These are phyloP conservation scores for Teunomyces tritomae DNA, from an alignment of 805 yeast genomes.

Conservation along the genomic window DNA sequence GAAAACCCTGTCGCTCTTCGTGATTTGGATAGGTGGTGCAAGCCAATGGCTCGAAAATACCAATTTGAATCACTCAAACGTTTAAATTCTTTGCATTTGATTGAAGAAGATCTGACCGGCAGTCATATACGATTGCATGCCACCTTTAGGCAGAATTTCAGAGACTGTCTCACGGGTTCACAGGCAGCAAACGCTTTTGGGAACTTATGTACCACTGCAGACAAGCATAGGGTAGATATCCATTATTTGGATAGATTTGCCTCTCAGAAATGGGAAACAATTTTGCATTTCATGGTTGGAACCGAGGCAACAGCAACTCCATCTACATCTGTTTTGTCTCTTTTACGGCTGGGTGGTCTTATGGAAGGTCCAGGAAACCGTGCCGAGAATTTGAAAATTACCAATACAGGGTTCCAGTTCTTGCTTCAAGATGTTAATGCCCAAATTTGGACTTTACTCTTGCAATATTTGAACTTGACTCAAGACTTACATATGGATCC, in stretches of 20 bases:
- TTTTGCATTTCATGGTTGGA: constrained; percentile 96
- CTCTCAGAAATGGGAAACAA: constrained; percentile 87
- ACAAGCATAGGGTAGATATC: constrained; percentile 57
- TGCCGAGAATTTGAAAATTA: constrained; percentile 56
- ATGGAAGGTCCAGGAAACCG: constrained; percentile 63
- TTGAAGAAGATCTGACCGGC: constrained; percentile 56
- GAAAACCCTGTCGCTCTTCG: constrained; percentile 67
- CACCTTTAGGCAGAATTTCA: constrained; percentile 69
- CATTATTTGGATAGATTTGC: constrained; percentile 77
- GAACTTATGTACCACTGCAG: constrained; percentile 55
- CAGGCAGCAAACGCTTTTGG: constrained; percentile 70
- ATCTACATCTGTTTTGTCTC: constrained; percentile 73
- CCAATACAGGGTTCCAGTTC: constrained; percentile 92
- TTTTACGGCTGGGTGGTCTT: constrained; percentile 76
- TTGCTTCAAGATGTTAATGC: constrained; percentile 88
- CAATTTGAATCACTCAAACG: constrained; percentile 79
- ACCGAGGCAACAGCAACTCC: constrained; percentile 71
- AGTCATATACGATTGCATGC: constrained; percentile 58
- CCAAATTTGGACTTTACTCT: constrained; percentile 87
- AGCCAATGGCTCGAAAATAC: constrained; percentile 51
- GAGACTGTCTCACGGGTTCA: constrained; percentile 84
- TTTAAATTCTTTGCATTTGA: constrained; percentile 69
- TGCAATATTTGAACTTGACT: constrained; percentile 84
- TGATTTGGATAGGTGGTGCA: constrained; percentile 76
- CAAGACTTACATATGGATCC: constrained; percentile 89